phyloP scores from a whole-genome alignment of 2,329 filamentous ascomycete species.

The Orbilia blumenaviensis region DNA sequence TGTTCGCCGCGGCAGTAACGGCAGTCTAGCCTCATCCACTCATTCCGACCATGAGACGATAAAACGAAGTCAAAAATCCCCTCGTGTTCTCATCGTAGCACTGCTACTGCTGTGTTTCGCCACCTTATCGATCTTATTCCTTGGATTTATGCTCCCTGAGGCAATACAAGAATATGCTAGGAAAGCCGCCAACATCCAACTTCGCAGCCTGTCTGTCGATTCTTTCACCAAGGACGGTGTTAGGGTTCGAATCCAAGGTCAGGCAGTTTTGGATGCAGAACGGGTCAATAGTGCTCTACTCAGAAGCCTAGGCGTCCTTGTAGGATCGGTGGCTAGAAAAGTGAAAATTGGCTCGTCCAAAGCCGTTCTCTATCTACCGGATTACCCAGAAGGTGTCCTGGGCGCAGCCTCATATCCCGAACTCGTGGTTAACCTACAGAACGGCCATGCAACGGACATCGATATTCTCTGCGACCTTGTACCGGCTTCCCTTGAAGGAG shows the following conservation, averaged over 20 bases:
- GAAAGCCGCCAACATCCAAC: conserved; percentile 80
- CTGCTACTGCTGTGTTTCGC: conserved; percentile 72
- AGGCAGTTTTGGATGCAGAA: conserved; percentile 80
- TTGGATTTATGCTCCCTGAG: conserved; percentile 83
- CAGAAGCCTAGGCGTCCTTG: conserved; percentile 77
- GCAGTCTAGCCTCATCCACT: neutral
- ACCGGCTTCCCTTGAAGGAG: conserved; percentile 78
- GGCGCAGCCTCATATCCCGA: conserved; percentile 80
- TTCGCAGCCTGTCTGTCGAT: conserved; percentile 83
- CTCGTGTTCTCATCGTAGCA: conserved; percentile 67
- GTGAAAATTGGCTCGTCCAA: conserved; percentile 76
- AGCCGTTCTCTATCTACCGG: conserved; percentile 80
- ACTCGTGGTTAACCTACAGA: conserved; percentile 77
- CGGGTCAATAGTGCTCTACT: conserved; percentile 76
- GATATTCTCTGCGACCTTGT: conserved; percentile 80
- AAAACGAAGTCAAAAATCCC: conserved; percentile 9
- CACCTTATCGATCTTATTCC: conserved; percentile 74
- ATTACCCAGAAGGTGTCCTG: conserved; percentile 79
- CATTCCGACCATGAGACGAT: conserved; percentile 29
- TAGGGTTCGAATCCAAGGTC: conserved; percentile 79
- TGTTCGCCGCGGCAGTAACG: neutral
- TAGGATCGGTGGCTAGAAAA: conserved; percentile 80
- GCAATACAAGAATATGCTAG: conserved; percentile 86
- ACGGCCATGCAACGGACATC: conserved; percentile 78
- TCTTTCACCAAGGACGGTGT: conserved; percentile 83